Conservation (phyloP, 371 early-diverging fungal genomes). For the Lichtheimia hyalospora region DNA sequence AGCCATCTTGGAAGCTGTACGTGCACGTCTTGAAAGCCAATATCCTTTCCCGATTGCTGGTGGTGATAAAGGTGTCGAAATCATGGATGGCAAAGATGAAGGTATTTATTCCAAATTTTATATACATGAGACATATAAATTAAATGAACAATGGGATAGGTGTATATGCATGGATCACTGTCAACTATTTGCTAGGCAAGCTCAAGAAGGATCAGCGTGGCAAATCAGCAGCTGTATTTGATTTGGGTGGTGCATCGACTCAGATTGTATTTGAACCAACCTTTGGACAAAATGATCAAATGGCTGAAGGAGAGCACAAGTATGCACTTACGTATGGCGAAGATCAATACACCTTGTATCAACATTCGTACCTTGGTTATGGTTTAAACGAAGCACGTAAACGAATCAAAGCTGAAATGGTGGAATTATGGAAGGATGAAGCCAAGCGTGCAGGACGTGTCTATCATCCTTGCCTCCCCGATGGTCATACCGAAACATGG, state of each 20-base stretch:
- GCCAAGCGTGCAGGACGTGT: constrained; percentile 16
- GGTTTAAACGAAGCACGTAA: constrained; percentile 86
- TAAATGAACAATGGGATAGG: constrained; percentile 42
- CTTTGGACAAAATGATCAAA: constrained; percentile 32
- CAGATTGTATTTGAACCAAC: constrained; percentile 96
- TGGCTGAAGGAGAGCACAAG: constrained; percentile 69
- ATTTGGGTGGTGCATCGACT: constrained; percentile 95
- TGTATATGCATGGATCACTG: constrained; percentile 98
- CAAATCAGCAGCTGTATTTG: constrained; percentile 90
- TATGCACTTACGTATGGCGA: constrained; percentile 70
- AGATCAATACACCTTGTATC: constrained; percentile 78
- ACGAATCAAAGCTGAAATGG: constrained; percentile 26
- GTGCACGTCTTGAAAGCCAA: constrained; percentile 57
- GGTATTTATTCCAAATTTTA: constrained; percentile 33
- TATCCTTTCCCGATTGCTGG: constrained; percentile 83
- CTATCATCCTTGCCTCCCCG: constrained; percentile 21
- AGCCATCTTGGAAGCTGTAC: constrained; percentile 73
- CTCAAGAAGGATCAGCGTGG: constrained; percentile 42
- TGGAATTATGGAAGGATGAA: constrained; percentile 29
- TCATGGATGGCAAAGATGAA: constrained; percentile 97
- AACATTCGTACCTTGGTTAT: constrained; percentile 92
- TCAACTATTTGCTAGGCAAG: constrained; percentile 85
- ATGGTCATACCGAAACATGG: constrained; percentile 31
- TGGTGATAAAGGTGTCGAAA: constrained; percentile 68
- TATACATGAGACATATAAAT: background rate